phyloP scores from a whole-genome alignment of 2,329 filamentous ascomycete genomes.

The Esteya vermicola region DNA sequence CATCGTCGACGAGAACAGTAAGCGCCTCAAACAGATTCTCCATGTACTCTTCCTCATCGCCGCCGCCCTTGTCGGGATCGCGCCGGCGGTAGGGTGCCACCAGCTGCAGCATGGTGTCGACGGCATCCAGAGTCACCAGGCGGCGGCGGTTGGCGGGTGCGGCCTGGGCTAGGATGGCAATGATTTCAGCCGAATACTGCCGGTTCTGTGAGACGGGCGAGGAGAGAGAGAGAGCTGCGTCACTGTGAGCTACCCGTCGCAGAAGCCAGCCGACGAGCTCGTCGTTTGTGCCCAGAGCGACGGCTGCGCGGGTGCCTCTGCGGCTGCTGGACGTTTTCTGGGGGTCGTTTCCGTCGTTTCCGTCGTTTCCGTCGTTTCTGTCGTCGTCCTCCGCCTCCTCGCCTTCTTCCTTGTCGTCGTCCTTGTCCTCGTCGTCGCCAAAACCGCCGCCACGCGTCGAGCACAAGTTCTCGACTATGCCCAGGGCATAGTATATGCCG shows the following conservation, averaged over 20 bases:
- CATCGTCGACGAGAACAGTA: slow-evolving; percentile 64
- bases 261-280: slow-evolving; percentile 62
- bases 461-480: slow-evolving; percentile 73
- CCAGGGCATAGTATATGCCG: slow-evolving; percentile 76
- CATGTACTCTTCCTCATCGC: slow-evolving; percentile 86
- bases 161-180: slow-evolving; percentile 76
- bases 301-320: slow-evolving; percentile 37
- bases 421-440: not conserved
- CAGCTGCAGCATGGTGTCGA: slow-evolving; percentile 70
- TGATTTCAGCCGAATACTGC: slow-evolving; percentile 83
- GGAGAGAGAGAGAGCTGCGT: slow-evolving; percentile 21
- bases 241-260: slow-evolving; percentile 53
- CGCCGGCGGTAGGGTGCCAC: slow-evolving; percentile 72
- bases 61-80: slow-evolving; percentile 73
- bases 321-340: too few relatives aligned
- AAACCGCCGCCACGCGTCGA: slow-evolving; percentile 40
- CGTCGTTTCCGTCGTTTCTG: not conserved
- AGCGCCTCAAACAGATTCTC: slow-evolving; percentile 86
- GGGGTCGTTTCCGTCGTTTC: not conserved
- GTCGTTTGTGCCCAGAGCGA: slow-evolving; percentile 56
- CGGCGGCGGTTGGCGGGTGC: slow-evolving; percentile 50
- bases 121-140: slow-evolving; percentile 52
- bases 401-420: not conserved
- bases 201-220: slow-evolving; percentile 67
- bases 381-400: not conserved